These are phyloP conservation scores for Pyrenopolyporus hunteri DNA, from an alignment of 495 filamentous ascomycete species.

Conservation along the genomic window DNA sequence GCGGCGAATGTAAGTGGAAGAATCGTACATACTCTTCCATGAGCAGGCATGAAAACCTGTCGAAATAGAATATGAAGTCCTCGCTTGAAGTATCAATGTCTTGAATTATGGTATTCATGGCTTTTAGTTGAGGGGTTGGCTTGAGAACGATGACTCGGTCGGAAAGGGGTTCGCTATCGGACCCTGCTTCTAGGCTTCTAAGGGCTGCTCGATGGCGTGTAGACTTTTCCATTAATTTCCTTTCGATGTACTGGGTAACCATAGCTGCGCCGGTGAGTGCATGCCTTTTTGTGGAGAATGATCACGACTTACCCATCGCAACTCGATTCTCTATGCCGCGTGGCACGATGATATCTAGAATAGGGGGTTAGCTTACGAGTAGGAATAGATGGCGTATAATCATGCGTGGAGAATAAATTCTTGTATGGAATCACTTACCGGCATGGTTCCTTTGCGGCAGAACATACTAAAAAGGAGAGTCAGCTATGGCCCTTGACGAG, in stretches of 20 bases:
- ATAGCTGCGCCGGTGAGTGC: slow-evolving; percentile 65
- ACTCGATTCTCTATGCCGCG: slow-evolving; percentile 91
- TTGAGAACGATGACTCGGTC: slow-evolving; percentile 72
- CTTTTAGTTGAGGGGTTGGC: slow-evolving; percentile 76
- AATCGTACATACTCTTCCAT: slow-evolving; percentile 70
- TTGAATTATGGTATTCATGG: slow-evolving; percentile 90
- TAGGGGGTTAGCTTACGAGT: neutral
- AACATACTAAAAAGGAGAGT: slow-evolving; percentile 63
- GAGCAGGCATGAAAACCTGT: slow-evolving; percentile 81
- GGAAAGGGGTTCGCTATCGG: slow-evolving; percentile 72
- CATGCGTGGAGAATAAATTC: neutral
- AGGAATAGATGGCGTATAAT: neutral
- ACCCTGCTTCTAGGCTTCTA: slow-evolving; percentile 69
- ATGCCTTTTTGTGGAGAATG: neutral
- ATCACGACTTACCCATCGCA: slow-evolving; percentile 71
- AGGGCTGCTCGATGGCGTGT: slow-evolving; percentile 78
- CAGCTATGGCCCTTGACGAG: neutral
- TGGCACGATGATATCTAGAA: slow-evolving; percentile 87
- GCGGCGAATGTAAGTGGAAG: neutral
- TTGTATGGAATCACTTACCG: slow-evolving; percentile 63
- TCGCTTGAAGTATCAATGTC: slow-evolving; percentile 78
- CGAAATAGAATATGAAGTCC: slow-evolving; percentile 97
- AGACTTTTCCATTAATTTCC: slow-evolving; percentile 84
- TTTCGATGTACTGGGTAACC: slow-evolving; percentile 87
- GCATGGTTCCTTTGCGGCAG: slow-evolving; percentile 77